These are phyloP conservation scores for Nymphaea colorata DNA, from an alignment of 164 flowering plant genomes.

Conservation along the genomic window DNA sequence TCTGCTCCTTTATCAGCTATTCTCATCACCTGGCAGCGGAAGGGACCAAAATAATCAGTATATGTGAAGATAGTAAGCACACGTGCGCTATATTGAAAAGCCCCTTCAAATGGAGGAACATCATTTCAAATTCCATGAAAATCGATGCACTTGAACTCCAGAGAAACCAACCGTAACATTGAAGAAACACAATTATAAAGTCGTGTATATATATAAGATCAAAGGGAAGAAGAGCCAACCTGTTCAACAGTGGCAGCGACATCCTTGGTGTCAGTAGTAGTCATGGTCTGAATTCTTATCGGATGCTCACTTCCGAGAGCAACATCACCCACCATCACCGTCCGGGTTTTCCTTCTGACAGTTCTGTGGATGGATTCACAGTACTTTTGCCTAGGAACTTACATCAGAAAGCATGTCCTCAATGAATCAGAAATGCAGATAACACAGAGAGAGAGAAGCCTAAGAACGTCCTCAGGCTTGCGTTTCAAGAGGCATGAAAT, in stretches of 20 bases:
- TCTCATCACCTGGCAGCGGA: constrained; percentile 63
- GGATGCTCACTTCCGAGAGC: constrained; percentile 98
- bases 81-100: no score
- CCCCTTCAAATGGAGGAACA: no score
- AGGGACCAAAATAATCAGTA: background rate
- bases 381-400: constrained; percentile 93
- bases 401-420: constrained; percentile 2
- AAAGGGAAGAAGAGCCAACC: constrained; percentile 25
- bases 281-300: constrained; percentile 92
- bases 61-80: no score
- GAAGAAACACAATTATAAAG: no score
- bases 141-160: no score
- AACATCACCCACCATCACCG: constrained; percentile 93
- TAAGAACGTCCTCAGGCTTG: background rate
- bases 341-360: constrained; percentile 83
- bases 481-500: background rate
- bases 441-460: background rate
- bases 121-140: no score
- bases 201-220: background rate
- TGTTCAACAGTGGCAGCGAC: constrained; percentile 82
- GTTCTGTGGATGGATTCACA: constrained; percentile 83
- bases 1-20: constrained; percentile 95
- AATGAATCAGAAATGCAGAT: background rate
- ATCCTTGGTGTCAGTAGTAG: constrained; percentile 90
- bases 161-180: no score